Evolutionary conservation across 2,329 filamentous ascomycete genomes (phyloP).

Genomic region (Botrytis fragariae): DNA sequence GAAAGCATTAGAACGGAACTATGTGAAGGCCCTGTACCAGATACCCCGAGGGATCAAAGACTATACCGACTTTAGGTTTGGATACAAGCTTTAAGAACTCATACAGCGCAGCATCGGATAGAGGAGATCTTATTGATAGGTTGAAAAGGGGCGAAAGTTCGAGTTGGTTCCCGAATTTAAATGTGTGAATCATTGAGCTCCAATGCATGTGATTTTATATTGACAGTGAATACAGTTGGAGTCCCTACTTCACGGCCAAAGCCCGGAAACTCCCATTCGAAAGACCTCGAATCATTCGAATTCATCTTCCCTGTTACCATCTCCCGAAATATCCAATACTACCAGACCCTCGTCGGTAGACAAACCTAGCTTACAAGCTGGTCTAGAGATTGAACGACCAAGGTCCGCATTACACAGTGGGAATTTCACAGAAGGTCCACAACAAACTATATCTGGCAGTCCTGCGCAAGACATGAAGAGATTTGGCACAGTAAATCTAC

Average conservation of each 20-base stretch:
- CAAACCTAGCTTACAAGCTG: slow-evolving; percentile 49
- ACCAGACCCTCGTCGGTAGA: slow-evolving; percentile 38
- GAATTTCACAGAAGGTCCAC: slow-evolving; percentile 53
- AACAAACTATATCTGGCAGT: slow-evolving; percentile 18
- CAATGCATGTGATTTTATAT: slow-evolving; percentile 10
- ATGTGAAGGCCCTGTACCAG: slow-evolving; percentile 54
- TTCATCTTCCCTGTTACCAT: slow-evolving; percentile 38
- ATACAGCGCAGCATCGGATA: slow-evolving; percentile 47
- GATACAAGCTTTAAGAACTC: slow-evolving; percentile 26
- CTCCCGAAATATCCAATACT: slow-evolving; percentile 39
- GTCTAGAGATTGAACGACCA: slow-evolving; percentile 73
- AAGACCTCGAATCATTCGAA: slow-evolving; percentile 26
- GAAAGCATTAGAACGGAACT: slow-evolving; percentile 61
- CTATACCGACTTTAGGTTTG: slow-evolving; percentile 21
- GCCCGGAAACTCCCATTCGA: slow-evolving; percentile 31
- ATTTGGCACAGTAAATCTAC: slow-evolving; percentile 25
- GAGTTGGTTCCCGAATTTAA: slow-evolving; percentile 66
- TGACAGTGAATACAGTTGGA: slow-evolving; percentile 30
- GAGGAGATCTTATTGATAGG: slow-evolving; percentile 77
- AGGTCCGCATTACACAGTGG: slow-evolving; percentile 71
- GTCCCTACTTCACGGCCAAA: slow-evolving; percentile 34
- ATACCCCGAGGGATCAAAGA: slow-evolving; percentile 26
- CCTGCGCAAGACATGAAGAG: slow-evolving; percentile 20
- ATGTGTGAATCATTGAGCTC: slow-evolving; percentile 44
- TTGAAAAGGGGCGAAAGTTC: slow-evolving; percentile 78